Base-by-base conservation (phyloP, 306 rosid genomes). In the Quercus dentata region DNA sequence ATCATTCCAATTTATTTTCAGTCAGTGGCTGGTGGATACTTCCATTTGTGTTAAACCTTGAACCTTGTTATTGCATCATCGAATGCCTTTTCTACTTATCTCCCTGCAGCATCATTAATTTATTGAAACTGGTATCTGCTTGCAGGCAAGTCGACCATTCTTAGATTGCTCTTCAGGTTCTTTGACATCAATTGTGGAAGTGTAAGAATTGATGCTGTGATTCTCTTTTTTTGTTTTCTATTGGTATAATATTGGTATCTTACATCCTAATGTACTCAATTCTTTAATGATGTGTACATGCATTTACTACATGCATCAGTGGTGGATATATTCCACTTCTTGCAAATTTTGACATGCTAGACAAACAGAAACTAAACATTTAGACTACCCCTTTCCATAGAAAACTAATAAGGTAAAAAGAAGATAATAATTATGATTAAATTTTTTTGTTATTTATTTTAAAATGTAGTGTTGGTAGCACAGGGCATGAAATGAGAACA, bases 141-240 rank as follows among this genome's bases (percentile, higher is more conserved):
- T 86, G 85, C 98, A 95, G 99, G 99, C 81, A 95, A 95, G 88
- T 89, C 99, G 65, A 95, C 99, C 76, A 84, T 92, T 89, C 97
- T 95, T 81, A 91, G 99, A 83, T 86, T 95, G 91, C 76, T 92
- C 86, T 95, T 95, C 92, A 91, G 99, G 79, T 93, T 95, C 86
- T 95, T 90, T 46, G 97, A 95, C 88, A 83, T 94, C 81, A 81
- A 90, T 86, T 84, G 91, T 38, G 98, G 99, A 90, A 92, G 83
- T 86, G 98, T 95, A 92, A 95, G 99, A 84, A 79, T 77, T 83
- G 64, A 62, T 83, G 61, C 77, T 74, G 73, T 61, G 80, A 72
- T 67, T 74, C 51, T 81, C 81, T 27, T 27, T 27, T 27, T 25
- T 25, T 25, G 73, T 78, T 63, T 69, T 74, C 86, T 79, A 52